A percentile compares a stretch with the other conserved stretches of the same genome.
Conservation (phyloP, 2,329 filamentous ascomycete genomes). For the Penicillium concentricum region DNA sequence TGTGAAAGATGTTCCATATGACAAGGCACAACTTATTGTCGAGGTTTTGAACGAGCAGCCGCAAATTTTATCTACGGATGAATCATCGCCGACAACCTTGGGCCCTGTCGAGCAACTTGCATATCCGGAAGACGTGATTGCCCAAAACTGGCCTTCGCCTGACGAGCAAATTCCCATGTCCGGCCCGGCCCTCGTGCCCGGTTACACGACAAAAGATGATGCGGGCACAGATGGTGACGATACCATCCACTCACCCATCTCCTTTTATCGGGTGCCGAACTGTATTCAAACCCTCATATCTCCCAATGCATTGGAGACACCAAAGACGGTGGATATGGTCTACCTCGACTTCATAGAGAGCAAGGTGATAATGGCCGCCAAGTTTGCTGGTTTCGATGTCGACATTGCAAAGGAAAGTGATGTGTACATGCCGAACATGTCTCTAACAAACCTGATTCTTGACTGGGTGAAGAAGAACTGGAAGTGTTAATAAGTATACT, state of each 20-base stretch:
- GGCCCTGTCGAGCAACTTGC: constrained; percentile 48
- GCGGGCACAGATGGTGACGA: constrained; percentile 83
- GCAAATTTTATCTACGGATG: constrained; percentile 43
- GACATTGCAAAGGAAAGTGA: constrained; percentile 50
- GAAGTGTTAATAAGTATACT: constrained; percentile 35
- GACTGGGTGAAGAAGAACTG: constrained; percentile 60
- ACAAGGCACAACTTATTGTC: constrained; percentile 67
- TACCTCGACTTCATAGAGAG: constrained; percentile 90
- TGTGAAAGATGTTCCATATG: constrained; percentile 77
- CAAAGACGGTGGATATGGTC: constrained; percentile 77
- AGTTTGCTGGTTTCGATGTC: constrained; percentile 56
- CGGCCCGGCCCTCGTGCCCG: constrained; percentile 56
- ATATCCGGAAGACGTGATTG: constrained; percentile 20
- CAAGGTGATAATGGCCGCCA: constrained; percentile 74
- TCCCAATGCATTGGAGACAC: constrained; percentile 45
- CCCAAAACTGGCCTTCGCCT: constrained; percentile 8
- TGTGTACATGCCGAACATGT: constrained; percentile 53
- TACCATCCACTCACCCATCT: constrained; percentile 73
- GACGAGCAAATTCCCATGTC: constrained; percentile 34
- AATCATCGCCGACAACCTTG: constrained; percentile 32
- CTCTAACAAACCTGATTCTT: constrained; percentile 58
- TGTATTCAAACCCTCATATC: constrained; percentile 70
- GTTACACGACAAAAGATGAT: constrained; percentile 89
- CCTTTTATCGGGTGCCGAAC: constrained; percentile 78
- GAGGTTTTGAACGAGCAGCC: constrained; percentile 58